Conservation (phyloP, 768 basidiomycete genomes). For the Tricholoma sp. region DNA sequence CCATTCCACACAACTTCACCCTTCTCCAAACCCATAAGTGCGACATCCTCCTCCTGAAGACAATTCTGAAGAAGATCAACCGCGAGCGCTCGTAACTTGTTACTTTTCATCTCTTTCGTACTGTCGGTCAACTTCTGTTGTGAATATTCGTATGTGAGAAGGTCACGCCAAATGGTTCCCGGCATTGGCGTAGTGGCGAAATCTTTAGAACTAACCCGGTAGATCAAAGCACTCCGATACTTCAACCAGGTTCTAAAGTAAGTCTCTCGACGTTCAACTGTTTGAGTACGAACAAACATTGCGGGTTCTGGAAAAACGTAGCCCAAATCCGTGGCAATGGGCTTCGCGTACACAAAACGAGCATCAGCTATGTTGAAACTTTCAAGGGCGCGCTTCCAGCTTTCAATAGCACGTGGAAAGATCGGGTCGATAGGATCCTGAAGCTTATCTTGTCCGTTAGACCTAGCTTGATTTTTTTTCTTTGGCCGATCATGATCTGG, state of each 20-base stretch:
- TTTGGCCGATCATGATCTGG: too few species aligned
- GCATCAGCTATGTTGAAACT: too few species aligned
- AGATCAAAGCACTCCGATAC: background rate
- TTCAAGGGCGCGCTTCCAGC: too few species aligned
- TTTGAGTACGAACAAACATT: too few species aligned
- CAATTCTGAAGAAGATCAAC: slow-evolving; percentile 2
- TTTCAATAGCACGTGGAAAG: too few species aligned
- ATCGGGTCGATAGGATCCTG: too few species aligned
- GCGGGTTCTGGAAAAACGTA: too few species aligned
- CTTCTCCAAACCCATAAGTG: background rate
- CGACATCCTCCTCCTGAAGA: background rate
- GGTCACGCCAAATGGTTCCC: background rate
- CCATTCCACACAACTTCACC: background rate
- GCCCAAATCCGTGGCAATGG: too few species aligned
- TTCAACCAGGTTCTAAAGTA: background rate
- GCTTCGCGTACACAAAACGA: too few species aligned
- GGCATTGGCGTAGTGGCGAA: background rate
- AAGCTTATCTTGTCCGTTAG: too few species aligned
- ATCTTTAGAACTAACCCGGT: background rate
- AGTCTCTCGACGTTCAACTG: background rate
- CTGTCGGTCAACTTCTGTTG: background rate
- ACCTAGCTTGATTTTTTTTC: too few species aligned
- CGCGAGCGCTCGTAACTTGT: background rate
- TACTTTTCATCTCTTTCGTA: background rate
- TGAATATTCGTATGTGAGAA: background rate